Evolutionary conservation across 2,329 filamentous ascomycete genomes (phyloP), one percentile per base, ranked within the genome.

Genomic region (Penicillium sp.): DNA sequence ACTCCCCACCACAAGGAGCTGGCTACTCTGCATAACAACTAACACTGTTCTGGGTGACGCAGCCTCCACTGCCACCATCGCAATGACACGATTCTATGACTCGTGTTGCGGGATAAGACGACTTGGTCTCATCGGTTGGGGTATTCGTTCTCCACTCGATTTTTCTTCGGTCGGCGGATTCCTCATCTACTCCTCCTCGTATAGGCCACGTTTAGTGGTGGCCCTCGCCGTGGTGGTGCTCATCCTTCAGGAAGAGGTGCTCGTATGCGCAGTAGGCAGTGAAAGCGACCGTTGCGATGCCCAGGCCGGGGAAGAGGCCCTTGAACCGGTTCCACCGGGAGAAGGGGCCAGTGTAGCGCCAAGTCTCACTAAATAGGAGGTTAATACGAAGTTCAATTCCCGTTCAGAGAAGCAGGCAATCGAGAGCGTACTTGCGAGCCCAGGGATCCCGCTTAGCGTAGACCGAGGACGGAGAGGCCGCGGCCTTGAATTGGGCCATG

Each of bases 311-410:
- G 75, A 99, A 92, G 64, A 87, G 83, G 71, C 85, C 82, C 81
- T 89, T 92, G 83, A 97, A 95, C 69, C 95, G 89, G 81, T 96
- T 96, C 81, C 83, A 90, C 70, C 94, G 87, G 66, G 88, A 89
- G 83, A 97, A 98, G 55, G 86, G 88, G 64, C 94, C 95, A 37
- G 85, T 88, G 83, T 96, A 97, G 78, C 95, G 86, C 95, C 95
- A 99, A 74, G 90, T 85, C 82, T 99, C 95, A 74, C 95, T 99
- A 75, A 65, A 39, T 16, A 27, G 33, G 6, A 19, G 18, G 19
- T 41, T 50, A 68, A 71, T 58, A 72, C 61, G 46, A 62, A 52
- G 19, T 58, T 46, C 43, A 36, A 55, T 54, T 49, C 33, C 44
- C 11, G 9, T 49, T 33, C 2, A 43, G 24, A 44, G 36, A 27